Percentiles rank a stretch among this genome's conserved stretches.
These are phyloP conservation scores for Hemileccinum impolitum DNA, from an alignment of 768 basidiomycete genomes.

Conservation along the genomic window DNA sequence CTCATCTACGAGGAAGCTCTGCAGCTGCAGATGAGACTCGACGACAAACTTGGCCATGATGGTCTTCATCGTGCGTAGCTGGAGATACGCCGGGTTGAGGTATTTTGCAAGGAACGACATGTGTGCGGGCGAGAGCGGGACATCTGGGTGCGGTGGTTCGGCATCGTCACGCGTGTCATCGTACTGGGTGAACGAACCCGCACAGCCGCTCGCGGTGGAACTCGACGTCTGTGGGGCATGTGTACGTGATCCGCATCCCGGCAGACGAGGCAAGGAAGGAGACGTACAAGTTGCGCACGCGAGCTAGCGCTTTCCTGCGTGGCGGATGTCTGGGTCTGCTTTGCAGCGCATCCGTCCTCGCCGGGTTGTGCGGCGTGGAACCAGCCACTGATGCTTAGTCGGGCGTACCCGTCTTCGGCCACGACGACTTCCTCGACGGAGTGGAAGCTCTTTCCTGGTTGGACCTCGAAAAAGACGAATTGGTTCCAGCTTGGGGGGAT, in stretches of 20 bases:
- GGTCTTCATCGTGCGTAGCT: constrained; percentile 72
- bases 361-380: constrained; percentile 91
- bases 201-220: constrained; percentile 36
- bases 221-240: constrained; percentile 49
- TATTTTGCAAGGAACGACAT: constrained; percentile 75
- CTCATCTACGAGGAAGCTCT: constrained; percentile 72
- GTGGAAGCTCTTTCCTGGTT: constrained; percentile 93
- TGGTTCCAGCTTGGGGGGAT: constrained; percentile 87
- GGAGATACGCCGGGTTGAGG: constrained; percentile 89
- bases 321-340: constrained; percentile 30
- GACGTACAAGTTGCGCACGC: constrained; percentile 86
- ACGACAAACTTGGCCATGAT: constrained; percentile 78
- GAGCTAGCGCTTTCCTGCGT: constrained; percentile 81
- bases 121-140: constrained; percentile 54
- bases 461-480: constrained; percentile 87
- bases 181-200: constrained; percentile 50
- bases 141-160: constrained; percentile 49
- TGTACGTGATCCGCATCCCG: constrained; percentile 4
- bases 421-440: constrained; percentile 97
- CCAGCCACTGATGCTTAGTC: constrained; percentile 94
- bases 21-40: constrained; percentile 86
- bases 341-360: constrained; percentile 78
- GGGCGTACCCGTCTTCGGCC: constrained; percentile 61
- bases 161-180: constrained; percentile 33
- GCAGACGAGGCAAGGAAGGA: constrained; percentile 4